Percentiles rank a stretch among this genome's conserved stretches.
phyloP scores from a whole-genome alignment of 2,329 filamentous ascomycete genomes.

The Fusarium euwallaceae region DNA sequence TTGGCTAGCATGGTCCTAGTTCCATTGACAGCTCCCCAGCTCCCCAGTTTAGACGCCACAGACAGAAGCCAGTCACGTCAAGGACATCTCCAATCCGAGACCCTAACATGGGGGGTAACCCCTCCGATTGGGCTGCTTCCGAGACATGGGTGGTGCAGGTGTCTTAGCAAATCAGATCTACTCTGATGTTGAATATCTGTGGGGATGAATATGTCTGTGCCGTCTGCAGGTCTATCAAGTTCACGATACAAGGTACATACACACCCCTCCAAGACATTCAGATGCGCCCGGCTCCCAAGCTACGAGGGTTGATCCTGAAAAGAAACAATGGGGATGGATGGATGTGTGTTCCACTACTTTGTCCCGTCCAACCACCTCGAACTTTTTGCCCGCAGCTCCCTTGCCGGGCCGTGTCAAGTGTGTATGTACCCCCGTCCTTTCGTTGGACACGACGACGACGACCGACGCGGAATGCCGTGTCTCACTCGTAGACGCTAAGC shows the following conservation, averaged over 20 bases:
- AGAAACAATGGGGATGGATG: conserved; percentile 13
- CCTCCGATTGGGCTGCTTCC: not conserved
- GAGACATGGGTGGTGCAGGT: conserved; percentile 17
- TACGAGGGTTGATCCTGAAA: conserved; percentile 35
- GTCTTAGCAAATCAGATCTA: not conserved
- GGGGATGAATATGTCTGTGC: not conserved
- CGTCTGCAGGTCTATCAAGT: not conserved
- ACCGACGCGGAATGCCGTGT: conserved; percentile 37
- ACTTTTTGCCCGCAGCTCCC: not conserved
- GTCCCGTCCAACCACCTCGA: conserved; percentile 33
- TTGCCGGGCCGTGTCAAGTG: not conserved
- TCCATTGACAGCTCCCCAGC: not conserved
- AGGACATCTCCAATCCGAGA: conserved; percentile 1
- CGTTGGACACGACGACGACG: not conserved
- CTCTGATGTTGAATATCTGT: not conserved
- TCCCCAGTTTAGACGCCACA: conserved; percentile 1
- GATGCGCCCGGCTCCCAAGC: conserved; percentile 14
- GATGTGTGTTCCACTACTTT: conserved; percentile 26
- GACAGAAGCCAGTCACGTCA: conserved; percentile 3
- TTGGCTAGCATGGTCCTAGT: not conserved
- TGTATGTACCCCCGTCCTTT: not conserved
- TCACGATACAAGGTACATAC: not conserved
- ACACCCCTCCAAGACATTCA: conserved; percentile 1
- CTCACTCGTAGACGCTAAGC: conserved; percentile 27
- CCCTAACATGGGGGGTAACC: not conserved